Evolutionary conservation across 2,329 filamentous ascomycete species (phyloP).

Genomic region (Rutstroemia sp.): DNA sequence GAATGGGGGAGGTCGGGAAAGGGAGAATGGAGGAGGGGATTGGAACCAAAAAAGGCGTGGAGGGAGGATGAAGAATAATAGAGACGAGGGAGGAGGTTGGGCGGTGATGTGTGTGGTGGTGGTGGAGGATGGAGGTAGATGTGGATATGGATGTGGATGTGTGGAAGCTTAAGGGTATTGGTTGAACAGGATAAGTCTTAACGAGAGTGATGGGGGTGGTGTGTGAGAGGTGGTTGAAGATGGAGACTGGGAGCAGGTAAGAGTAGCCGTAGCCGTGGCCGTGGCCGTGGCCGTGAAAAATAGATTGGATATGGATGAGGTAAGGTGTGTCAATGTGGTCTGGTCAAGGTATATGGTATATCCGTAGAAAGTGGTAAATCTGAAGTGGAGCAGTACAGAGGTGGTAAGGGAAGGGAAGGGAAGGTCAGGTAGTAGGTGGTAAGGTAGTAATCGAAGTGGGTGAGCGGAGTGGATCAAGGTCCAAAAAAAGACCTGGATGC

Average conservation of each 20-base stretch:
- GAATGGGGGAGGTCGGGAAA: slow-evolving; percentile 21
- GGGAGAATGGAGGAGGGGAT: slow-evolving; percentile 22
- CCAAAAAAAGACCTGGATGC: too few species aligned
- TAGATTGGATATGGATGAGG: slow-evolving; percentile 5
- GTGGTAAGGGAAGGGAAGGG: background rate
- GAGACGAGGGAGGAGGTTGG: slow-evolving; percentile 18
- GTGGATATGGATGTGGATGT: slow-evolving; percentile 13
- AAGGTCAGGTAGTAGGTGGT: background rate
- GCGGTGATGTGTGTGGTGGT: slow-evolving; percentile 19
- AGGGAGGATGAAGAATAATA: slow-evolving; percentile 6
- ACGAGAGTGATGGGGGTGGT: slow-evolving; percentile 1
- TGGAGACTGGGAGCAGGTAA: background rate
- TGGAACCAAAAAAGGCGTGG: slow-evolving; percentile 16
- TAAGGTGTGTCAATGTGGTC: slow-evolving; percentile 8
- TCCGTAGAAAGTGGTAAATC: too few species aligned
- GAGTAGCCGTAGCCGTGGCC: slow-evolving; percentile 6
- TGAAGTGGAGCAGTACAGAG: background rate
- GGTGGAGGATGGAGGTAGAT: slow-evolving; percentile 23
- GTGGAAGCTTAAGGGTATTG: slow-evolving; percentile 10
- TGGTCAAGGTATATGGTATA: background rate
- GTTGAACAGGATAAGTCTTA: slow-evolving; percentile 4
- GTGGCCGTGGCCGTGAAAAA: background rate
- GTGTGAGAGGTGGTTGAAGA: background rate
- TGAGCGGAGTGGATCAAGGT: slow-evolving; percentile 1
- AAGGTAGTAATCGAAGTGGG: slow-evolving; percentile 8